A percentile compares a stretch with the other conserved stretches of the same genome.
Conservation (phyloP, 257 asterid species). For the Capsicum pubescens region DNA sequence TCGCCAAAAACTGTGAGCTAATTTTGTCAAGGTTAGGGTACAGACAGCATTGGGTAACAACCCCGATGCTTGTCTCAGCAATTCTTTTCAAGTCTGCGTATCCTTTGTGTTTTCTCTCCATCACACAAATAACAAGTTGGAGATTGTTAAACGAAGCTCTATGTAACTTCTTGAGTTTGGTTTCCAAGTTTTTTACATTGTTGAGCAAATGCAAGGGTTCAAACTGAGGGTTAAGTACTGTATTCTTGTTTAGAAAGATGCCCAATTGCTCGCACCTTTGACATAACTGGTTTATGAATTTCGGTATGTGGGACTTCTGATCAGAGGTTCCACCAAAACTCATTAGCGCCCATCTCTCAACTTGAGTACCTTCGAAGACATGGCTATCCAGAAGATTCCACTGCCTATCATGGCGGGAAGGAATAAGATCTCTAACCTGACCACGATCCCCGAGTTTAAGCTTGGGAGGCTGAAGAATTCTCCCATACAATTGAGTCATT, state of each 20-base stretch:
- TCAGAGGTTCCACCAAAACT: constrained; percentile 84
- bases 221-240: constrained; percentile 63
- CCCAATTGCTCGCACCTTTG: constrained; percentile 85
- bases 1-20: constrained; percentile 81
- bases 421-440: constrained; percentile 69
- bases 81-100: constrained; percentile 91
- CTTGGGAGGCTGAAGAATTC: constrained; percentile 93
- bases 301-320: constrained; percentile 63
- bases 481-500: constrained; percentile 79
- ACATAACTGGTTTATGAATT: constrained; percentile 75
- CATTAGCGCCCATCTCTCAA: constrained; percentile 81
- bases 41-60: constrained; percentile 88
- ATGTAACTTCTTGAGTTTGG: constrained; percentile 70
- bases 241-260: constrained; percentile 62
- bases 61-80: constrained; percentile 80
- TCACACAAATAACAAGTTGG: constrained; percentile 86
- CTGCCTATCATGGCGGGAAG: constrained; percentile 82
- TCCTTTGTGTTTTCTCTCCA: constrained; percentile 97
- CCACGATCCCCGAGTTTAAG: constrained; percentile 92
- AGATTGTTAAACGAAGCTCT: constrained; percentile 62
- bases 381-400: constrained; percentile 96
- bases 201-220: constrained; percentile 88
- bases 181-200: constrained; percentile 69
- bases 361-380: constrained; percentile 78
- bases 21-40: constrained; percentile 66